Conservation (phyloP, 768 basidiomycete genomes). For the Chalciporus piperatus region DNA sequence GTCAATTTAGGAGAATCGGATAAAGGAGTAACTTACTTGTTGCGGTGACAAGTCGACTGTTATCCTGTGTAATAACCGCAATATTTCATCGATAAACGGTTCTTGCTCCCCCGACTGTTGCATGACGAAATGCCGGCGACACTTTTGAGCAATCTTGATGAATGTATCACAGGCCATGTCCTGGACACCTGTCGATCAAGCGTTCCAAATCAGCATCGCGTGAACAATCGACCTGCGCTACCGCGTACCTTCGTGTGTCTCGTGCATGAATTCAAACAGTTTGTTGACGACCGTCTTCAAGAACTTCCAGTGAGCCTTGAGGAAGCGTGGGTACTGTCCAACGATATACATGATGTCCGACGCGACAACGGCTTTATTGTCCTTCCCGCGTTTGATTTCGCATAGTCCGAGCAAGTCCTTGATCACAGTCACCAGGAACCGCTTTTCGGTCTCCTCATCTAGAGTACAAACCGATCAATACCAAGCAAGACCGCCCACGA, state of each 20-base stretch:
- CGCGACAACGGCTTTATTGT: slow-evolving; percentile 98
- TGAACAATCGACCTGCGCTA: not conserved
- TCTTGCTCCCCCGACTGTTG: slow-evolving; percentile 96
- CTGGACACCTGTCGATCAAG: slow-evolving; percentile 71
- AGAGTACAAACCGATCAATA: slow-evolving; percentile 1
- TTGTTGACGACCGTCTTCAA: slow-evolving; percentile 99
- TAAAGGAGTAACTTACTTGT: slow-evolving; percentile 42
- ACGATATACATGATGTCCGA: slow-evolving; percentile 99
- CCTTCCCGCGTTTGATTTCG: slow-evolving; percentile 98
- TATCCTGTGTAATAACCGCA: slow-evolving; percentile 87
- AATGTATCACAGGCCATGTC: slow-evolving; percentile 99
- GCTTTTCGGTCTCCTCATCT: slow-evolving; percentile 99
- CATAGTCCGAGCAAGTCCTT: slow-evolving; percentile 96
- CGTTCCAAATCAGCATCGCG: slow-evolving; percentile 2
- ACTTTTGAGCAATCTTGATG: slow-evolving; percentile 99
- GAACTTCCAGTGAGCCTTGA: slow-evolving; percentile 99
- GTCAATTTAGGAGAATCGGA: slow-evolving; percentile 9
- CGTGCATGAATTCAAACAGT: slow-evolving; percentile 99
- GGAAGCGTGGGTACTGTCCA: slow-evolving; percentile 98
- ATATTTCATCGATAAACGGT: slow-evolving; percentile 97
- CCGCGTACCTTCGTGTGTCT: slow-evolving; percentile 86
- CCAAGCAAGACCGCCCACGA: not conserved
- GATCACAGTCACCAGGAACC: slow-evolving; percentile 98
- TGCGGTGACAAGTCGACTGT: slow-evolving; percentile 93
- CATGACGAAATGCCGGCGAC: slow-evolving; percentile 97